Evolutionary conservation across 2,329 filamentous ascomycete genomes (phyloP), one percentile per base, ranked within the genome.

Genomic region (Exutisphaerella laricina): DNA sequence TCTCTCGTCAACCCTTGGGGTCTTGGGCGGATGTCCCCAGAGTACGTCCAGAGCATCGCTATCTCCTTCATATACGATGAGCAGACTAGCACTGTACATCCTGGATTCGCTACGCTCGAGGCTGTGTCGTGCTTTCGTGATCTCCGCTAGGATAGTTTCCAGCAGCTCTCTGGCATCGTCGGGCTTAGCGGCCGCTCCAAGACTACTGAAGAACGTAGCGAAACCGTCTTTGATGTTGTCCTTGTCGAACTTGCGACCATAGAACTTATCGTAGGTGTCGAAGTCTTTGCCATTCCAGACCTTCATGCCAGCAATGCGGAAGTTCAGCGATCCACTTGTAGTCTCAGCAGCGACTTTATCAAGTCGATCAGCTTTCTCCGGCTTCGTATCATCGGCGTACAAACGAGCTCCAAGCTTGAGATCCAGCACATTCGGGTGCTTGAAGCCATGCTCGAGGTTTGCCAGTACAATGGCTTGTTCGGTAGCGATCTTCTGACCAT

Each of bases 401-500:
- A 98, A 70, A 22, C 86, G 78, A 37, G 81, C 76, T 31, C 92
- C 92, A 14, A 98, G 78, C 69, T 98, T 98, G 52, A 94, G 78
- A 61, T 98, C 92, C 45, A 98, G 71, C 5, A 98, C 88, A 56
- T 95, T 97, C 5, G 92, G 88, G 45, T 79, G 77, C 57, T 77
- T 78, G 70, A 89, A 97, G 1, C 87, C 88, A 51, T 78, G 76
- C 0, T 88, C 82, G 5, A 86, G 78, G 62, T 96, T 96, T 60
- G 89, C 84, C 20, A 97, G 71, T 9, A 94, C 88, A 13, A 96
- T 82, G 2, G 86, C 85, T 41, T 80, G 73, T 42, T 88, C 81
- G 0, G 88, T 95, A 17, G 79, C 74, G 47, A 97, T 65, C 51
- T 78, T 89, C 48, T 72, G 73, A 32, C 79, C 79, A 16, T 72